phyloP scores from a whole-genome alignment of 2,329 filamentous ascomycete genomes.

The Bisporella sp. region DNA sequence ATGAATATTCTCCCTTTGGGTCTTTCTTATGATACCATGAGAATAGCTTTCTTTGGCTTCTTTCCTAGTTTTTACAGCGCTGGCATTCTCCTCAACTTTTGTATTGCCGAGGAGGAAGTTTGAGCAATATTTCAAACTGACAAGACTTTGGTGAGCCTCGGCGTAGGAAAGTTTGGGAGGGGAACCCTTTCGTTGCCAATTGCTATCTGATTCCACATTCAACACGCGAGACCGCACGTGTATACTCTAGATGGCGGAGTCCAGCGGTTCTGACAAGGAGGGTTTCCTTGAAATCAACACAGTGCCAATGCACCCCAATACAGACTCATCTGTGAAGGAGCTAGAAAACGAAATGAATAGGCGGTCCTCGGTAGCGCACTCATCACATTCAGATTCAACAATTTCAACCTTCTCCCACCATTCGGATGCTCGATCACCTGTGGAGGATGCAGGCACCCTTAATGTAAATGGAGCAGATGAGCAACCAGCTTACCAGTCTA shows the following conservation, averaged over 20 bases:
- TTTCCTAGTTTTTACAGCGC: no score
- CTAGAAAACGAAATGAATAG: slow-evolving; percentile 15
- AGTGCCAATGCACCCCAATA: slow-evolving; percentile 1
- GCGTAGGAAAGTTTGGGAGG: background rate
- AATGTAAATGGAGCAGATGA: slow-evolving; percentile 34
- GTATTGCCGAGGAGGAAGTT: no score
- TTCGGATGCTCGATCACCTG: slow-evolving; percentile 26
- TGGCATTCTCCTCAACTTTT: no score
- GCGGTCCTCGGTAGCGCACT: slow-evolving; percentile 4
- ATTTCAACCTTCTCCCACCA: slow-evolving; percentile 12
- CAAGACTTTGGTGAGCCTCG: no score
- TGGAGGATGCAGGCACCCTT: slow-evolving; percentile 33
- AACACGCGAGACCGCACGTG: no score
- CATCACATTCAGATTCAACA: background rate
- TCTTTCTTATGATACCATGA: no score
- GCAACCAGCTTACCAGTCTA: slow-evolving; percentile 27
- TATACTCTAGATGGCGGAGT: slow-evolving; percentile 7
- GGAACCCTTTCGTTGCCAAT: background rate
- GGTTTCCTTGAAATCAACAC: slow-evolving; percentile 4
- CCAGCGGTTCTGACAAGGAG: slow-evolving; percentile 13
- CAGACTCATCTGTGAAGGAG: slow-evolving; percentile 6
- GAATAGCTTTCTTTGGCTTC: no score
- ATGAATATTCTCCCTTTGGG: no score
- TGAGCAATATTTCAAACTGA: no score
- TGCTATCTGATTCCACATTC: no score